Base-by-base conservation (phyloP, 129 eudicot species). In the Artemisia tridentata region DNA sequence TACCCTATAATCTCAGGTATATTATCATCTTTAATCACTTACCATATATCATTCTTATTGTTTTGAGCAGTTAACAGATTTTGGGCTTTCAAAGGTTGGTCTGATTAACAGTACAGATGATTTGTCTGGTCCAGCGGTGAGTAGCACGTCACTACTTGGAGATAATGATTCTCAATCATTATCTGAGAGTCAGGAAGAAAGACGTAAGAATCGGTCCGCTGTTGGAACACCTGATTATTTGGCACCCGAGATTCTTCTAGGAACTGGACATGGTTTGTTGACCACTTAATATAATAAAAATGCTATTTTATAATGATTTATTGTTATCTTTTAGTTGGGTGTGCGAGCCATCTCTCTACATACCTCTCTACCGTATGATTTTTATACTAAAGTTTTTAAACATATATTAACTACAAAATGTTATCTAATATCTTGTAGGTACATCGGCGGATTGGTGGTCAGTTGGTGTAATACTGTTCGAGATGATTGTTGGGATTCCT, bases 401-500 rank as follows among this genome's bases (percentile, higher is more conserved):
- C 15, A 23, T 63, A 15, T 51, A 29, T 52, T 52, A 34, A 68
- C 63, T 29, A 59, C 31, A 56, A 19, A 38, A 41, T 73, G 20
- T 71, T 34, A 41, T 74, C 50, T 11, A 63, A 18, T 16, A 41
- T 67, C 52, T 72, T 71, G 20, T 75, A 92, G 98, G 86, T 41
- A 84, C 86, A 17, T 85, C 95, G 57, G 98, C 98, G 16, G 98
- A 92, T 89, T 92, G 98, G 98, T 92, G 98, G 98, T 92, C 98
- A 63, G 95, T 92, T 27, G 98, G 98, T 70, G 92, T 92, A 53
- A 92, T 92, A 67, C 81, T 92, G 46, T 92, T 92, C 78, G 98
- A 92, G 84, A 74, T 92, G 79, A 89, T 92, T 64, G 98, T 92
- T 65, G 98, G 98, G 50, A 87, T 92, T 75, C 98, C 98, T 53